These are phyloP conservation scores for Puccinia polysora DNA, from an alignment of 1,284 basidiomycete species.

Conservation along the genomic window DNA sequence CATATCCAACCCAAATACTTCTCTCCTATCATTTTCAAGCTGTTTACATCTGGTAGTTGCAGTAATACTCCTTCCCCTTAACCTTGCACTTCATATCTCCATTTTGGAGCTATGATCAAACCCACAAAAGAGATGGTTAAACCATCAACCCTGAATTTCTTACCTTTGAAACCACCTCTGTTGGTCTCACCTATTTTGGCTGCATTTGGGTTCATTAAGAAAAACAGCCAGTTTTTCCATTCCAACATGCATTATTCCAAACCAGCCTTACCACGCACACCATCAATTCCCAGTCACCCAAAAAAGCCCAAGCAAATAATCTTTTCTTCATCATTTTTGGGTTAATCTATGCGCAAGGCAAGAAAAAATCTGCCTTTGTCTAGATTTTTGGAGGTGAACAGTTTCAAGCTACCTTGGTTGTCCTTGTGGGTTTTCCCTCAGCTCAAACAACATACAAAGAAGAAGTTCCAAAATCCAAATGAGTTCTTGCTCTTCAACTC, in stretches of 20 bases:
- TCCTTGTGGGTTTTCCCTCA: background rate
- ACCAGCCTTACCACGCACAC: slow-evolving; percentile 19
- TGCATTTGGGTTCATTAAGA: slow-evolving; percentile 37
- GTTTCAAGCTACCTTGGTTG: background rate
- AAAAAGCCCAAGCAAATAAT: background rate
- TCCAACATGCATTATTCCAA: background rate
- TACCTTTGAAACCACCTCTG: slow-evolving; percentile 30
- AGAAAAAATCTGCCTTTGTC: background rate
- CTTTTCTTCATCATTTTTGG: background rate
- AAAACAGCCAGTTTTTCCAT: slow-evolving; percentile 15
- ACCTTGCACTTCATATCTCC: no score
- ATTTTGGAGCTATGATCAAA: background rate
- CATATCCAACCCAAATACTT: slow-evolving; percentile 37
- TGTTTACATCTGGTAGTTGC: background rate
- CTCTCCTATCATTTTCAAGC: slow-evolving; percentile 35
- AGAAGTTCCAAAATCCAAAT: background rate
- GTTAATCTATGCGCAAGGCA: background rate
- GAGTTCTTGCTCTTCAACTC: slow-evolving; percentile 30
- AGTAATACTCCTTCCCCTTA: background rate
- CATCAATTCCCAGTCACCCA: slow-evolving; percentile 18
- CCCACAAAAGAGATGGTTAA: slow-evolving; percentile 24
- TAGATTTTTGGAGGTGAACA: background rate
- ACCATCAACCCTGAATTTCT: slow-evolving; percentile 9
- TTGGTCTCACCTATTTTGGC: slow-evolving; percentile 26
- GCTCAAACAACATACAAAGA: background rate